Base-by-base conservation (phyloP, 2,329 filamentous ascomycete species). In the Endoconidiophora laricicola region DNA sequence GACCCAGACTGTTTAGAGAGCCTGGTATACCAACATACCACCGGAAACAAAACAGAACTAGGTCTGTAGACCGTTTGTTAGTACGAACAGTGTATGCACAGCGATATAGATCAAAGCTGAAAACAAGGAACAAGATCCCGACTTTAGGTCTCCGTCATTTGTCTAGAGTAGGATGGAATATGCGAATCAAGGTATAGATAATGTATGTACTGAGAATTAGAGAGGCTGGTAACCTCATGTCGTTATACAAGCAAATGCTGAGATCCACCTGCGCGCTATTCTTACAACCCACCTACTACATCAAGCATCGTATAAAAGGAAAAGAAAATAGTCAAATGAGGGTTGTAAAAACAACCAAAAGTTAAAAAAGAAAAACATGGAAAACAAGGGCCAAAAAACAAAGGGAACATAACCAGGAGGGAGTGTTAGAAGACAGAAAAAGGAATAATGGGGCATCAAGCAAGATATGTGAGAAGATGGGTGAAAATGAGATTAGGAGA, bases 151-250 rank as follows among this genome's bases (percentile, higher is more conserved):
- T 33, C 26, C 26, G 12, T 3, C 26, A 10, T 33, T 33, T 33
- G 26, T 33, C 7, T 10, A 33, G 26, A 33, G 26, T 33, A 33
- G 26, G 26, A 33, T 33, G 26, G 12, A 33, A 18, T 42, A 44
- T 42, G 23, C 43, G 24, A 43, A 26, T 48, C 43, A 43, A 44
- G 49, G 26, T 33, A 33, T 52, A 47, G 42, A 50, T 50, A 45
- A 50, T 46, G 26, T 47, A 43, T 48, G 44, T 49, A 54, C 52
- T 43, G 41, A 47, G 44, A 50, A 51, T 46, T 44, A 54, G 40
- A 48, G 43, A 37, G 45, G 16, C 33, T 24, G 22, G 29, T 37
- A 33, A 49, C 38, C 40, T 44, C 44, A 46, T 40, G 33, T 45
- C 48, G 49, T 48, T 47, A 44, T 50, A 50, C 44, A 52, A 52